Evolutionary conservation across 805 yeast species (phyloP).

Genomic region (Pichia manshurica): DNA sequence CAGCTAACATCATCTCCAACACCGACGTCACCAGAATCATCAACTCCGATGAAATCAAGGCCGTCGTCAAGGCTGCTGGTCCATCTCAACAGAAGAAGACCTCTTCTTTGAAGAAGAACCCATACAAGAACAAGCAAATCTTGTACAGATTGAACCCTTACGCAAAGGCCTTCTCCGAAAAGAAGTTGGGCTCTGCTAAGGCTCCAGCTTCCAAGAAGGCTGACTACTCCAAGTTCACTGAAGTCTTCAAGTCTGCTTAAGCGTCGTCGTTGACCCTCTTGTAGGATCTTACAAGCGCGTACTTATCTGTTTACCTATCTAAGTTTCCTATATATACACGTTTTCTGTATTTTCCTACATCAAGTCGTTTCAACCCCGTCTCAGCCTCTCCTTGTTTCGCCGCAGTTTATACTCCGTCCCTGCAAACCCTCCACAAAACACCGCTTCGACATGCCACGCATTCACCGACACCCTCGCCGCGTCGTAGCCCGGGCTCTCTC

Average conservation of each 20-base stretch:
- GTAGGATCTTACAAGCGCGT: not conserved
- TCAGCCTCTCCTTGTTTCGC: no score
- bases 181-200: slow-evolving; percentile 83
- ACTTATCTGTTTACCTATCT: no score
- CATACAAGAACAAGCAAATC: slow-evolving; percentile 98
- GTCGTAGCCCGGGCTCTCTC: no score
- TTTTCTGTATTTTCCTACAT: not conserved
- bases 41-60: slow-evolving; percentile 98
- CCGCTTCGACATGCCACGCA: no score
- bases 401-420: no score
- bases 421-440: no score
- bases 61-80: slow-evolving; percentile 95
- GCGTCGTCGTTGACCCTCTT: not conserved
- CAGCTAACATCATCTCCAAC: slow-evolving; percentile 90
- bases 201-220: slow-evolving; percentile 49
- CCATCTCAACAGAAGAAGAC: slow-evolving; percentile 89
- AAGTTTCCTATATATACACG: not conserved
- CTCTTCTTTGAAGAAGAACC: slow-evolving; percentile 97
- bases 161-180: slow-evolving; percentile 94
- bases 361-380: not conserved
- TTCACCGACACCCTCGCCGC: no score
- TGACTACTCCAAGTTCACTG: slow-evolving; percentile 66
- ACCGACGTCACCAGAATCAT: slow-evolving; percentile 95
- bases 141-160: slow-evolving; percentile 98
- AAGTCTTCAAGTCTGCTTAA: slow-evolving; percentile 61